Evolutionary conservation across 2,329 filamentous ascomycete genomes (phyloP), one percentile per base, ranked within the genome.

Genomic region (Colletotrichum salicis): DNA sequence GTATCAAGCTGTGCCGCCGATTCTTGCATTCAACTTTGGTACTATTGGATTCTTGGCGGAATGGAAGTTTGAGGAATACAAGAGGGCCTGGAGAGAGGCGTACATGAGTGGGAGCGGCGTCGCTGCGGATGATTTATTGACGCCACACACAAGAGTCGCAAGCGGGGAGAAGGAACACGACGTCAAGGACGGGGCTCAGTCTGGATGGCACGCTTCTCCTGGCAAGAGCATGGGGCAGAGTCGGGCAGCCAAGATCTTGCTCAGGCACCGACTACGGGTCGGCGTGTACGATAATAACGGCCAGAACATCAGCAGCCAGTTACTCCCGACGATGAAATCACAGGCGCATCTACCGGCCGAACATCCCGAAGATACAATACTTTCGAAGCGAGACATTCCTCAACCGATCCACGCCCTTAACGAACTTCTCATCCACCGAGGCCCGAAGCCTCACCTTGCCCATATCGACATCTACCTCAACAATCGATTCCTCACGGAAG

Each of bases 21-120:
- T 99, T 41, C 86, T 99, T 8, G 95, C 94, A 1, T 99, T 99
- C 79, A 97, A 95, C 79, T 98, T 99, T 94, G 96, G 96, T 6
- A 97, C 96, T 0, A 85, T 99, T 1, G 96, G 96, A 0, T 99
- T 99, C 76, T 84, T 99, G 8, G 95, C 96, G 19, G 96, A 98
- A 82, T 99, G 96, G 95, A 97, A 96, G 77, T 98, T 98, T 79
- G 87, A 87, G 7, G 95, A 98, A 77, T 94, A 97, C 84, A 97
- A 97, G 82, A 89, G 94, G 60, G 96, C 96, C 0, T 97, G 97
- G 84, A 87, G 94, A 60, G 94, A 98, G 79, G 94, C 96, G 64
- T 98, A 97, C 83, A 97, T 97, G 93, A 90, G 88, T 76, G 89
- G 89, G 2, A 89, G 87, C 74, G 83, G 84, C 56, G 87, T 89